Evolutionary conservation across 257 asterid species (phyloP).

Genomic region (Rauvolfia tetraphylla): DNA sequence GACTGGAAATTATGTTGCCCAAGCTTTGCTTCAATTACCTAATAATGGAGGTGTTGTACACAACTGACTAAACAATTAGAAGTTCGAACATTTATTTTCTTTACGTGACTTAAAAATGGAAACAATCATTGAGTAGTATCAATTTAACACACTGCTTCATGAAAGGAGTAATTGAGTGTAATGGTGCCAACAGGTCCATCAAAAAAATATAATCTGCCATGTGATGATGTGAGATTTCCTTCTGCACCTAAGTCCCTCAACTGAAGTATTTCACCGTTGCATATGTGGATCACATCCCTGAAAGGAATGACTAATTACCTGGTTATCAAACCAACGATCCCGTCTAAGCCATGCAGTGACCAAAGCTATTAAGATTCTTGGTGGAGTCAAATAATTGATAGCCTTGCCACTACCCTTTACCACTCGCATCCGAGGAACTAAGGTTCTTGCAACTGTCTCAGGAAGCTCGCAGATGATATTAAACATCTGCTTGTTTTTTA

Average conservation of each 20-base stretch:
- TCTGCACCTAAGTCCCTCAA: neutral
- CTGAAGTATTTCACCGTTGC: neutral
- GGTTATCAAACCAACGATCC: conserved; percentile 96
- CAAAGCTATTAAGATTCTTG: conserved; percentile 85
- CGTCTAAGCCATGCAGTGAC: conserved; percentile 96
- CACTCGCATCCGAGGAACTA: conserved; percentile 93
- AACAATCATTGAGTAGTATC: neutral
- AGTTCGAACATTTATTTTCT: neutral
- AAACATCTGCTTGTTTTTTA: conserved; percentile 90
- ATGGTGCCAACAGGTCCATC: neutral
- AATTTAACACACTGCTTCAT: neutral
- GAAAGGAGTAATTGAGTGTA: neutral
- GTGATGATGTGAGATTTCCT: neutral
- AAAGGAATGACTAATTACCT: conserved; percentile 40
- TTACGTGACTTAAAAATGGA: neutral
- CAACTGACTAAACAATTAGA: no score
- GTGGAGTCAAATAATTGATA: conserved; percentile 92
- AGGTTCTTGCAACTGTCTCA: conserved; percentile 93
- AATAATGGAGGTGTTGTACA: neutral
- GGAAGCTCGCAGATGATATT: conserved; percentile 97
- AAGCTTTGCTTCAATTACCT: neutral
- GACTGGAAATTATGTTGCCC: neutral
- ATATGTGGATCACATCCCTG: neutral
- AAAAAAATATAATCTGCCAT: neutral
- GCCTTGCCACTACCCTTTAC: conserved; percentile 99